These are phyloP conservation scores for Terana coerulea DNA, from an alignment of 768 basidiomycete species.

Conservation along the genomic window DNA sequence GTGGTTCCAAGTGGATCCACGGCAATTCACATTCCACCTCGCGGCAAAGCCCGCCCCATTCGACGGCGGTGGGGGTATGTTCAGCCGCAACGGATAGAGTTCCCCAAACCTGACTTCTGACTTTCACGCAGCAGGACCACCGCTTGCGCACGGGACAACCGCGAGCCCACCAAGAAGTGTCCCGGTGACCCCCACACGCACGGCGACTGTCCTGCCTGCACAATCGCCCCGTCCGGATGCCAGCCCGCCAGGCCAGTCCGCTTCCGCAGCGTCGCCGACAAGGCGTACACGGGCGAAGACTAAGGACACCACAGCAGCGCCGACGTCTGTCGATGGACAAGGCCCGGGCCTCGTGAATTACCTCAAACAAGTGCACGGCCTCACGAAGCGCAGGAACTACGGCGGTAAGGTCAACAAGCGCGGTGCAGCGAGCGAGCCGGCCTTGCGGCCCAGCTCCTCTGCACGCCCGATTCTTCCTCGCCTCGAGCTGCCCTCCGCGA, in stretches of 20 bases:
- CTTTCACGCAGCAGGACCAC: background rate
- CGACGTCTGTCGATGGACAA: slow-evolving; percentile 18
- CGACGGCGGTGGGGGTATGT: background rate
- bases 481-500: slow-evolving; percentile 7
- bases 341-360: slow-evolving; percentile 46
- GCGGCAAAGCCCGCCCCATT: slow-evolving; percentile 32
- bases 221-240: background rate
- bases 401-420: slow-evolving; percentile 15
- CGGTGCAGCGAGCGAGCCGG: background rate
- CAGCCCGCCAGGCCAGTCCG: background rate
- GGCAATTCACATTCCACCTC: slow-evolving; percentile 38
- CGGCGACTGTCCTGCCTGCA: slow-evolving; percentile 1
- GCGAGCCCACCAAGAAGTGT: background rate
- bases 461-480: slow-evolving; percentile 14
- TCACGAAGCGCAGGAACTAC: slow-evolving; percentile 53
- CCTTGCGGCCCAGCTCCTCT: background rate
- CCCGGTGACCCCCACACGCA: slow-evolving; percentile 3
- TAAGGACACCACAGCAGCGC: slow-evolving; percentile 12
- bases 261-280: background rate
- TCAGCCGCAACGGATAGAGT: too few species aligned
- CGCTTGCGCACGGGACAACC: background rate
- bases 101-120: too few species aligned
- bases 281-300: background rate
- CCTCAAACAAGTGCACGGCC: slow-evolving; percentile 62
- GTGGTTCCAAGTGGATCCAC: slow-evolving; percentile 38